Evolutionary conservation across 495 filamentous ascomycete species (phyloP), one percentile per base, ranked within the genome.

Genomic region (Parmelia sp.): DNA sequence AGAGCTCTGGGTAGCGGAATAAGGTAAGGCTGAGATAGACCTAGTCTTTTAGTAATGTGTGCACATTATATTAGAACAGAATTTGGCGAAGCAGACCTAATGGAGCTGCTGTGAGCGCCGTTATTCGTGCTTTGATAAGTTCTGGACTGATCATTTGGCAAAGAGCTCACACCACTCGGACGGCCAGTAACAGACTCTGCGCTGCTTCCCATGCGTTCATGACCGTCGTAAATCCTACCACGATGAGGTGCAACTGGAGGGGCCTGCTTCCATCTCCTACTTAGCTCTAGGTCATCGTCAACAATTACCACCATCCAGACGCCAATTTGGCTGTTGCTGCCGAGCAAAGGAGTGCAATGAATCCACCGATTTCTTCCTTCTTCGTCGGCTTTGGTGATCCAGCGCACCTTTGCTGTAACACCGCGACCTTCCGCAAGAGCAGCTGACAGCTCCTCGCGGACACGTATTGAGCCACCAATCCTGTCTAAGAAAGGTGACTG

Each of bases 271-370:
- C 68, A 68, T 17, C 61, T 56, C 42, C 68, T 62, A 45, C 58
- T 63, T 25, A 68, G 57, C 51, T 65, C 70, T 40, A 63, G 59
- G 19, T 79, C 76, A 57, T 80, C 78, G 63, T 81, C 77, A 21
- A 86, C 81, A 45, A 86, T 75, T 9, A 87, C 79, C 15, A 86
- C 75, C 83, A 87, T 86, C 83, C 84, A 86, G 2, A 86, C 85
- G 45, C 85, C 85, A 8, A 86, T 76, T 31, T 80, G 73, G 8
- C 82, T 81, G 70, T 86, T 83, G 61, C 71, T 79, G 17, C 84
- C 84, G 17, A 86, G 39, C 31, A 88, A 69, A 4, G 84, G 84
- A 35, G 84, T 86, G 67, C 83, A 86, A 66, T 86, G 82, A 12
- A 85, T 82, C 83, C 82, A 86, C 45, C 83, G 78, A 47, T 78